phyloP scores from a whole-genome alignment of 179 eudicot species.

The Actinidia chinensis region DNA sequence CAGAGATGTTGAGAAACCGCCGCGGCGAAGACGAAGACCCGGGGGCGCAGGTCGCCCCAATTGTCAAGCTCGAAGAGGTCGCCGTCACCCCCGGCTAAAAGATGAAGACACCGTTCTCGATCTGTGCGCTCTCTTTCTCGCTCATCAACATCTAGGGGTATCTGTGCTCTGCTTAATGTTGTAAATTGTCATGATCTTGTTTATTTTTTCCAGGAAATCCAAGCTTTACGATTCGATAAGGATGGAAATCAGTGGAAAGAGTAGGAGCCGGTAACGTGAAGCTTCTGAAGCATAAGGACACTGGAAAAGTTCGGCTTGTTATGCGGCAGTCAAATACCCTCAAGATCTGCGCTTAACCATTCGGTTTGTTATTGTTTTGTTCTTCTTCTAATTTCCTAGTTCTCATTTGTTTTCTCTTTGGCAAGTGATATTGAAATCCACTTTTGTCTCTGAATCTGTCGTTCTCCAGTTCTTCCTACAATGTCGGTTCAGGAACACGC shows the following conservation, averaged over 20 bases:
- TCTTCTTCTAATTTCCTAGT: too few species aligned
- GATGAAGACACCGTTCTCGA: constrained; percentile 72
- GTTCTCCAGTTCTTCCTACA: constrained; percentile 52
- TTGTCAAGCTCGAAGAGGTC: constrained; percentile 71
- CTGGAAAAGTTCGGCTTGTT: constrained; percentile 76
- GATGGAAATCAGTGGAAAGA: constrained; percentile 96
- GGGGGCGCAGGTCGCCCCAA: constrained; percentile 83
- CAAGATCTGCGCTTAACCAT: constrained; percentile 94
- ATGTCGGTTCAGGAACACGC: constrained; percentile 88
- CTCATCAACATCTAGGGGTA: neutral
- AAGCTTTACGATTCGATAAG: constrained; percentile 90
- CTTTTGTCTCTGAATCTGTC: neutral
- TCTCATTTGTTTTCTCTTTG: neutral
- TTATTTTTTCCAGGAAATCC: constrained; percentile 52
- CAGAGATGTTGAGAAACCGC: constrained; percentile 51
- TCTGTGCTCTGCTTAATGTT: neutral
- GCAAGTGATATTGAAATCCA: neutral
- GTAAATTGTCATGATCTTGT: neutral
- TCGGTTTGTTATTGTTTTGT: constrained; percentile 35
- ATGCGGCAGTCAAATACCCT: constrained; percentile 95
- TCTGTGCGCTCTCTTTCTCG: constrained; percentile 41
- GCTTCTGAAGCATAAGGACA: constrained; percentile 74
- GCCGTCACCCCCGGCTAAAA: constrained; percentile 76
- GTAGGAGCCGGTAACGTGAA: constrained; percentile 81
- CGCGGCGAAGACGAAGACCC: constrained; percentile 85